Base-by-base conservation (phyloP, 768 basidiomycete species). In the Porphyrellus cyaneotinctus region DNA sequence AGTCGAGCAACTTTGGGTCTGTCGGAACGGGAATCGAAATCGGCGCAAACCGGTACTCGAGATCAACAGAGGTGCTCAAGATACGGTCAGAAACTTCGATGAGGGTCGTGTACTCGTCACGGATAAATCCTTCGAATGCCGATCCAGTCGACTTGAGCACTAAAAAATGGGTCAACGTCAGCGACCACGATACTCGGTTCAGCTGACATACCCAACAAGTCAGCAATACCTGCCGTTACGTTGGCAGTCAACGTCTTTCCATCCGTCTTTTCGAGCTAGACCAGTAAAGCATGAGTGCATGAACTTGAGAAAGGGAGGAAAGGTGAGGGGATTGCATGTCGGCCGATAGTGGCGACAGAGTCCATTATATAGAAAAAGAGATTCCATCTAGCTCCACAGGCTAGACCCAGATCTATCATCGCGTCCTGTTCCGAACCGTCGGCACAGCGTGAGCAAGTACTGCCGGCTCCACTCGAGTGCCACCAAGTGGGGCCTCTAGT, bases 91-190 rank as follows among this genome's bases (percentile, higher is more conserved):
- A 70, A 39, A 95, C 94, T 57, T 88, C 84, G 14, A 68, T 74
- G 20, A 95, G 80, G 2, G 91, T 94, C n/a, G 94, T 94, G 70
- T 84, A 91, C 63, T 93, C 89, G 69, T 95, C 93, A 3, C 81
- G 78, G 44, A 88, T 66, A 70, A 94, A 97, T 24, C 79, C 76
- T 49, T 84, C 78, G 66, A 98, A 97, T 0, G 86, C 81, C 0
- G 91, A 93, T 13, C 91, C 95, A 5, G 88, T 84, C 31, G 88
- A 83, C 72, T 98, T 98, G 62, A 97, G 81, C 14, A 97, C 94
- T 91, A 12, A 2, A 35, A 23, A 13, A 0, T 2, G 3, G 2
- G 13, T 56, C 10, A 36, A 13, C 36, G 20, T 12, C 8, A 10
- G 13, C 7, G 28, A n/a, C 3, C 1, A 36, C 15, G 24, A 9